Percentiles rank a stretch among this genome's conserved stretches.
Evolutionary conservation across 495 filamentous ascomycete species (phyloP).

Genomic region (Penicillium egyptiacum): DNA sequence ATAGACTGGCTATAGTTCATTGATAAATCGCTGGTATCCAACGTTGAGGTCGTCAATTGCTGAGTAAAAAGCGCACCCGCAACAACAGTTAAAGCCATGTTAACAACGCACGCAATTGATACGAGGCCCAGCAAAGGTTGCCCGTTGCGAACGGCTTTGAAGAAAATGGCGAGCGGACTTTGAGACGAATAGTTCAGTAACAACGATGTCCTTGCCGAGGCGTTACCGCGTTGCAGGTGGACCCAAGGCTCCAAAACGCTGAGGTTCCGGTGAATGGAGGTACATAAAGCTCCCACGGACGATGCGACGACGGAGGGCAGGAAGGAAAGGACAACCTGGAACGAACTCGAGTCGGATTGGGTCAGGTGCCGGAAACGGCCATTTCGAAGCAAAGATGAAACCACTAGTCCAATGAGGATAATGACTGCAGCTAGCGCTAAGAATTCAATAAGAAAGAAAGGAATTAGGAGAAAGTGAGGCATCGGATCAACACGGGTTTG

Average conservation of each 20-base stretch:
- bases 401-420: conserved; percentile 35
- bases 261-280: conserved; percentile 43
- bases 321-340: conserved; percentile 40
- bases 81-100: conserved; percentile 38
- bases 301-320: conserved; percentile 42
- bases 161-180: conserved; percentile 36
- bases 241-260: conserved; percentile 48
- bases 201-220: conserved; percentile 29
- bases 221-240: conserved; percentile 44
- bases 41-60: conserved; percentile 30
- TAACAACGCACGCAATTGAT: conserved; percentile 38
- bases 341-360: conserved; percentile 39
- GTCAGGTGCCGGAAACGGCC: conserved; percentile 38
- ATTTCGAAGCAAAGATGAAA: conserved; percentile 34
- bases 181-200: conserved; percentile 44
- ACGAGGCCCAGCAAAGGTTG: conserved; percentile 35
- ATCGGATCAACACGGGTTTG: conserved; percentile 35
- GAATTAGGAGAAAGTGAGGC: conserved; percentile 44
- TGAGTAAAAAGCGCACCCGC: conserved; percentile 44
- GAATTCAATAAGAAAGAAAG: conserved; percentile 44
- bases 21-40: conserved; percentile 27
- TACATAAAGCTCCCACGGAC: conserved; percentile 38
- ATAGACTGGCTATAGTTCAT: conserved; percentile 39
- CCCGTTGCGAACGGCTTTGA: conserved; percentile 35
- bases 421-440: conserved; percentile 37